Evolutionary conservation across 129 eudicot species (phyloP).

Genomic region (Flaveria brownii): DNA sequence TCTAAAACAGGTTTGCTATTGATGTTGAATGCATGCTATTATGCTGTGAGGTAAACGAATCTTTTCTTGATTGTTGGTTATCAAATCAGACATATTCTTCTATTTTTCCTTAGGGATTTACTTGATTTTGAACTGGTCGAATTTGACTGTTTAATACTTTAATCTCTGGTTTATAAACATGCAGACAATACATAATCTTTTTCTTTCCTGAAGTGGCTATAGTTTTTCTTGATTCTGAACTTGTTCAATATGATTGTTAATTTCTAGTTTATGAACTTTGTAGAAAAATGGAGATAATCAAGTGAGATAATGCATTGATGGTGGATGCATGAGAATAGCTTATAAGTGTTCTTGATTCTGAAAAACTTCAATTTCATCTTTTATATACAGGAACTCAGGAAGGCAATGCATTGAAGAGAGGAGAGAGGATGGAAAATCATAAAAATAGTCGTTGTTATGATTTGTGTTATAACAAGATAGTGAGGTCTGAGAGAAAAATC

Average conservation of each 20-base stretch:
- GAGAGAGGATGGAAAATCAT: too few species aligned
- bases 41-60: too few species aligned
- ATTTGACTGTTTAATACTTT: neutral
- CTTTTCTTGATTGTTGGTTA: neutral
- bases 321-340: neutral
- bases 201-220: neutral
- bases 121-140: neutral
- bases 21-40: neutral
- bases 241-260: neutral
- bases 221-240: neutral
- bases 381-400: neutral
- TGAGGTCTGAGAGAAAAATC: too few species aligned
- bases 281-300: neutral
- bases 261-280: neutral
- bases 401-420: too few species aligned
- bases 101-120: neutral
- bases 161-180: neutral
- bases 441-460: too few species aligned
- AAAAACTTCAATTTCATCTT: neutral
- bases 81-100: neutral
- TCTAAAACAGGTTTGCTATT: neutral
- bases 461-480: too few species aligned
- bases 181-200: neutral
- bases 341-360: neutral
- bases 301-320: neutral